Evolutionary conservation across 2,329 filamentous ascomycete species (phyloP), one percentile per base, ranked within the genome.

Genomic region (Fusarium temperatum): DNA sequence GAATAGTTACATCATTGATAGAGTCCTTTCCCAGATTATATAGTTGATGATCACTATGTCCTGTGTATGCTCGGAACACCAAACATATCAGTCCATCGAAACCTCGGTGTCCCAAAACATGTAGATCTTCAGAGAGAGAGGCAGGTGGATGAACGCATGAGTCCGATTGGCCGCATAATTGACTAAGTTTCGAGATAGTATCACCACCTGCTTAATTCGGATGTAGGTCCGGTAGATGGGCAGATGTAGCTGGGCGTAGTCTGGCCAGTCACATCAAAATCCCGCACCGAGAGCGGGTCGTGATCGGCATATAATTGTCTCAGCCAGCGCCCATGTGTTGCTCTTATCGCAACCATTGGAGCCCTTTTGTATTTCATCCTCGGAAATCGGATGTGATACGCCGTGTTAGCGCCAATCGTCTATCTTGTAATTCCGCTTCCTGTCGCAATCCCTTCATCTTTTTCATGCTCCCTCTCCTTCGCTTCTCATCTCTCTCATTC

Each of bases 151-250:
- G 20, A 42, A 22, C 20, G 22, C 18, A 15, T 28, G 0, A 32
- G 26, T 48, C n/a, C 62, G 17, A 76, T 76, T 76, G 74, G 74
- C 8, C 13, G 3, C 26, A 8, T 22, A 41, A 38, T 38, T 22
- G 20, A 50, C n/a, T 32, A 12, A 26, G 30, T 63, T 54, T 51
- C 26, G 14, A 20, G 35, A 71, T 66, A 66, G 18, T 54, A 71
- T 51, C 51, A 75, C 26, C 59, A 76, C 75, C 75, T 76, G 72
- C 75, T 68, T 59, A 69, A 77, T 56, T 41, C 8, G 70, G 75
- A 42, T 50, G 59, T 63, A 26, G 36, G 39, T 51, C 67, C 75
- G 72, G 70, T 14, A 63, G 32, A 57, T 47, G 58, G 35, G 41
- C 26, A 35, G 39, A 38, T 60, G 28, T 59, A 57, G 55, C 17